Base-by-base conservation (phyloP, 2,329 filamentous ascomycete species). In the Penicillium sp. region DNA sequence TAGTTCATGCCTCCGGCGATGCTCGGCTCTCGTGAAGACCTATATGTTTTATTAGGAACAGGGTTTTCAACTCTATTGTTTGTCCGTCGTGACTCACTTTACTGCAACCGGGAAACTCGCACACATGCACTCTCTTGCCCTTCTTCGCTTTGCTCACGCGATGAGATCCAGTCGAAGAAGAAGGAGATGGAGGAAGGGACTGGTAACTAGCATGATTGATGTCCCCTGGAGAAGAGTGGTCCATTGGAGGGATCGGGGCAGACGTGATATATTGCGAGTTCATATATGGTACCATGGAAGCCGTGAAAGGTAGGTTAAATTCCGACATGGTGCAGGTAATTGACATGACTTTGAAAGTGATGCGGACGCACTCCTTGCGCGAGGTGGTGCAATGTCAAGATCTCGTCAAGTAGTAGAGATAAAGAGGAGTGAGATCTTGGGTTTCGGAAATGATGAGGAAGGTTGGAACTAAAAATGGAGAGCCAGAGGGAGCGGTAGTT, bases 121-220 rank as follows among this genome's bases (percentile, higher is more conserved):
- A 81, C 5, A 69, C 71, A 63, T 81, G 78, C 2, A 81, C 78
- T 48, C 77, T 73, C 62, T 80, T 80, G 11, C 78, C 78, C 62
- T 80, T 81, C 67, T 78, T 80, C 10, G 78, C 78, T 59, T 80
- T 81, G 67, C 78, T 81, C 58, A 80, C 72, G 23, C 77, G 74
- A 48, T 72, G 71, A 7, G 58, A 48, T 9, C 24, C 50, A 11
- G 52, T 43, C 1, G 45, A 55, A 11, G 52, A 43, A 2, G 52
- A 19, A 9, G 60, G 44, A 3, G 53, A 49, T 3, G 42, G 77
- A 78, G 11, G 75, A 77, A 24, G 75, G 75, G n/a, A 5, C 16
- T 31, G 28, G 11, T 29, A 24, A 14, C n/a, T 31, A 21, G 11
- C 3, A 21, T 26, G 26, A 16, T 8, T 7, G 26, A 31, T 21